A percentile compares a stretch with the other conserved stretches of the same genome.
These are phyloP conservation scores for Ajuga chamaepitys DNA, from an alignment of 257 asterid genomes.

Conservation along the genomic window DNA sequence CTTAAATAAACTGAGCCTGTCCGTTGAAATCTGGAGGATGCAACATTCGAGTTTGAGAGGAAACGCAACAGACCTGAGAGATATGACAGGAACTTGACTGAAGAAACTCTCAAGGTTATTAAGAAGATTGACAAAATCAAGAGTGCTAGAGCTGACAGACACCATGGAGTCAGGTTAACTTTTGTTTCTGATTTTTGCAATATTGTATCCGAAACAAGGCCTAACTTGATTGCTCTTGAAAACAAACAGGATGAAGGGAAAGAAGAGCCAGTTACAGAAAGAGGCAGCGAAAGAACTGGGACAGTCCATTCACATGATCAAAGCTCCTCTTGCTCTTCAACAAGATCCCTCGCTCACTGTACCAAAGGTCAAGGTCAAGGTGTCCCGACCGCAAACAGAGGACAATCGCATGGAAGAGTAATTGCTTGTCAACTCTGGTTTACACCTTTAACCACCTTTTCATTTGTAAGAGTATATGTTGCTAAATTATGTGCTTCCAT, in stretches of 20 bases:
- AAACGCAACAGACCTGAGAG: conserved; percentile 84
- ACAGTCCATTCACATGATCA: conserved; percentile 50
- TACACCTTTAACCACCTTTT: no score
- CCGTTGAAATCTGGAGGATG: conserved; percentile 40
- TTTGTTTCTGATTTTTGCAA: neutral
- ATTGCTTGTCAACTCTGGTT: no score
- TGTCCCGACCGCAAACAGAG: conserved; percentile 2
- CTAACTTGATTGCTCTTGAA: neutral
- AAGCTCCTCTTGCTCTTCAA: conserved; percentile 43
- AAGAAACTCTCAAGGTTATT: conserved; percentile 65
- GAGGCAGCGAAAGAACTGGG: conserved; percentile 47
- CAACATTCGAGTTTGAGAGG: conserved; percentile 94
- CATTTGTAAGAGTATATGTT: no score
- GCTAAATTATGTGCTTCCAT: no score
- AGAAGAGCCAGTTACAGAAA: conserved; percentile 33
- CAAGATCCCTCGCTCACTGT: conserved; percentile 42
- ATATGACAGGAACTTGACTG: conserved; percentile 68
- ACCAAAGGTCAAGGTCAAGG: conserved; percentile 37
- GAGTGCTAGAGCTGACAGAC: conserved; percentile 53
- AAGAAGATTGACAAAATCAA: conserved; percentile 79
- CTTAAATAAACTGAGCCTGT: neutral
- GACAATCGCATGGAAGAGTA: conserved; percentile 39
- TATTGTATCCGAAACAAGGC: neutral
- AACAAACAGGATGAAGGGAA: conserved; percentile 57
- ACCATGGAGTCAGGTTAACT: conserved; percentile 45